Conservation (phyloP, 306 rosid genomes). For the Lupinus albus region DNA sequence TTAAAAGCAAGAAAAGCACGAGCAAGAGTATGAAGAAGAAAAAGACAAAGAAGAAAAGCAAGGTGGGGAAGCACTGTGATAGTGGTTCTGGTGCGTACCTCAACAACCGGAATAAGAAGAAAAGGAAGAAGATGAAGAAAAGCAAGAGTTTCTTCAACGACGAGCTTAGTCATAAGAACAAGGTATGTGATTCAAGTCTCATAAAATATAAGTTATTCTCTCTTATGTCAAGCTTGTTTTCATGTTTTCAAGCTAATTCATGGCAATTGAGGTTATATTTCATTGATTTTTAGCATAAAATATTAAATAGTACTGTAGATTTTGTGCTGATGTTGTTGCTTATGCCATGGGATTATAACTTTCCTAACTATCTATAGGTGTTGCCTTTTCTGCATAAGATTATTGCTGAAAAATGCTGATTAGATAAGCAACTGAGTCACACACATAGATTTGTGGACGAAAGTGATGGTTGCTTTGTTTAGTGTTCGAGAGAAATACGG, state of each 20-base stretch:
- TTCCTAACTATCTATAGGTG: slow-evolving; percentile 14
- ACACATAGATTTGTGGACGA: slow-evolving; percentile 38
- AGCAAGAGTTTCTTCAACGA: slow-evolving; percentile 40
- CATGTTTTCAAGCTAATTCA: slow-evolving; percentile 38
- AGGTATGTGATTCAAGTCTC: slow-evolving; percentile 63
- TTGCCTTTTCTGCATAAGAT: slow-evolving; percentile 59
- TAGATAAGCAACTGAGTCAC: slow-evolving; percentile 41
- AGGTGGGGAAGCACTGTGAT: slow-evolving; percentile 38
- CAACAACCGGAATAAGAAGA: slow-evolving; percentile 38
- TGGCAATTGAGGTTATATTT: not conserved
- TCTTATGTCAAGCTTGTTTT: slow-evolving; percentile 15
- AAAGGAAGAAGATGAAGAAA: slow-evolving; percentile 39
- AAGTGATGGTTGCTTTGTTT: slow-evolving; percentile 41
- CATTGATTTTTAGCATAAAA: slow-evolving; percentile 43
- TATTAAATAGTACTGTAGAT: slow-evolving; percentile 41
- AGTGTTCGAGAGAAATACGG: slow-evolving; percentile 32
- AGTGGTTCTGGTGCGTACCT: not conserved
- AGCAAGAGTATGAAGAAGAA: slow-evolving; percentile 45
- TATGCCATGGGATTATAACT: slow-evolving; percentile 43
- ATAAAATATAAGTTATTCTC: slow-evolving; percentile 51
- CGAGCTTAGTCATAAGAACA: slow-evolving; percentile 29
- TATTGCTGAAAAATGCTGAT: slow-evolving; percentile 66
- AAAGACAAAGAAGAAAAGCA: slow-evolving; percentile 44
- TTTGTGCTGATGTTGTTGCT: slow-evolving; percentile 40
- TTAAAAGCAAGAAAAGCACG: slow-evolving; percentile 44